Percentiles rank a stretch among this genome's conserved stretches.
Conservation (phyloP, 176 grass and related monocot genomes). For the Tillandsia leiboldiana region DNA sequence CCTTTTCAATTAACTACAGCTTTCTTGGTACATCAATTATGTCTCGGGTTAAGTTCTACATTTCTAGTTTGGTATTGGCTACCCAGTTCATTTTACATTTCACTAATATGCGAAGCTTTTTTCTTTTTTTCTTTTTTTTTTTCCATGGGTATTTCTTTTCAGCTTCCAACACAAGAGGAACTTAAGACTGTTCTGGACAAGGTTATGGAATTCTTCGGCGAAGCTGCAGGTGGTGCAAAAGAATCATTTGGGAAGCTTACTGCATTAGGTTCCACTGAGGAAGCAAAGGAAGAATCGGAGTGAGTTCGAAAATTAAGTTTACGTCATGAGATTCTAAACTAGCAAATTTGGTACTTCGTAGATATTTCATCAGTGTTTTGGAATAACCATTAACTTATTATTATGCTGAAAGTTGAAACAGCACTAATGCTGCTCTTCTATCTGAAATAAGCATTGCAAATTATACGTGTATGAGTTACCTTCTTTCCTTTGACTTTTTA, state of each 20-base stretch:
- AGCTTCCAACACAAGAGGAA: slow-evolving; percentile 89
- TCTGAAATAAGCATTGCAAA: neutral
- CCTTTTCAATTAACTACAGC: neutral
- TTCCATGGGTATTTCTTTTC: slow-evolving; percentile 10
- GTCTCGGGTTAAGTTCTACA: neutral
- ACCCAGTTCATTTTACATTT: neutral
- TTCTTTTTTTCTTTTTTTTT: neutral
- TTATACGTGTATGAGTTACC: neutral
- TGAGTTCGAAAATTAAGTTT: slow-evolving; percentile 7
- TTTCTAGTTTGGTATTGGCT: neutral
- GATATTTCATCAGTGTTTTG: neutral
- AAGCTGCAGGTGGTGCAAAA: slow-evolving; percentile 60
- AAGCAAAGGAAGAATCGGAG: slow-evolving; percentile 44
- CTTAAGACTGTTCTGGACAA: slow-evolving; percentile 84
- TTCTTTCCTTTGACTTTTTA: neutral
- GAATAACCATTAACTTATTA: neutral
- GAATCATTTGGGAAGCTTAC: slow-evolving; percentile 95
- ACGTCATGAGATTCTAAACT: neutral
- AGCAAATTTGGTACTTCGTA: neutral
- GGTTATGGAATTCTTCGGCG: slow-evolving; percentile 79
- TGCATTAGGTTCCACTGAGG: slow-evolving; percentile 37
- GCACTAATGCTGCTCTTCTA: neutral
- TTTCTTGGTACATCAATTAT: neutral
- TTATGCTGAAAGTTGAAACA: neutral
- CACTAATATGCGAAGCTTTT: neutral